These are phyloP conservation scores for Pilasporangium apinafurcum DNA, from an alignment of 352 stramenopile genomes.

Conservation along the genomic window DNA sequence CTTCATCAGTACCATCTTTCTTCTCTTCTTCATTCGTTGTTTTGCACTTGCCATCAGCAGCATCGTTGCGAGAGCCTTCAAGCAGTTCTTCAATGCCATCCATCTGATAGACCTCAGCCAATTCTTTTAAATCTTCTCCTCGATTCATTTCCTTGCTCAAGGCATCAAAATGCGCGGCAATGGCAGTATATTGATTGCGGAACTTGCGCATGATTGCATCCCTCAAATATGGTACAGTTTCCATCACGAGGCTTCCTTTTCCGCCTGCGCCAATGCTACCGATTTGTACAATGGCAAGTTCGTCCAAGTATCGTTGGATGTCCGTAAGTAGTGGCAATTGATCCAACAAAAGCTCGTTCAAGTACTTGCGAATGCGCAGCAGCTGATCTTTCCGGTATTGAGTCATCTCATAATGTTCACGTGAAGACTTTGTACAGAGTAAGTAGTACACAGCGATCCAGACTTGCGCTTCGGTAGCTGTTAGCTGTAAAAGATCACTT, in stretches of 20 bases:
- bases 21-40: conserved; percentile 2
- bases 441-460: conserved; percentile 96
- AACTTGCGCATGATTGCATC: conserved; percentile 44
- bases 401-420: conserved; percentile 93
- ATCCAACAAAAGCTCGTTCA: conserved; percentile 93
- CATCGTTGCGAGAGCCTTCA: conserved; percentile 14
- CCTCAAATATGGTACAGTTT: conserved; percentile 65
- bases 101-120: conserved; percentile 77
- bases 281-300: conserved; percentile 91
- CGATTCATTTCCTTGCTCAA: conserved; percentile 34
- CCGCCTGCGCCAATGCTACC: conserved; percentile 6
- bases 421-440: conserved; percentile 86
- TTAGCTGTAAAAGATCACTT: conserved; percentile 89
- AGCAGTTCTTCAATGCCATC: conserved; percentile 74
- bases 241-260: conserved; percentile 67
- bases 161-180: conserved; percentile 46
- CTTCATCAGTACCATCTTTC: conserved; percentile 2
- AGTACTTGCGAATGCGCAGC: conserved; percentile 91
- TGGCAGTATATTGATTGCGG: conserved; percentile 17
- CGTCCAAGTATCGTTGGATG: conserved; percentile 93
- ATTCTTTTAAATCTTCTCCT: conserved; percentile 48
- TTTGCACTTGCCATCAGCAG: conserved; percentile 1
- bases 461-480: conserved; percentile 90
- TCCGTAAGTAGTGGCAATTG: conserved; percentile 93
- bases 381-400: conserved; percentile 92